Evolutionary conservation across 1,284 basidiomycete genomes (phyloP).

Genomic region (Ustilago bromivora): DNA sequence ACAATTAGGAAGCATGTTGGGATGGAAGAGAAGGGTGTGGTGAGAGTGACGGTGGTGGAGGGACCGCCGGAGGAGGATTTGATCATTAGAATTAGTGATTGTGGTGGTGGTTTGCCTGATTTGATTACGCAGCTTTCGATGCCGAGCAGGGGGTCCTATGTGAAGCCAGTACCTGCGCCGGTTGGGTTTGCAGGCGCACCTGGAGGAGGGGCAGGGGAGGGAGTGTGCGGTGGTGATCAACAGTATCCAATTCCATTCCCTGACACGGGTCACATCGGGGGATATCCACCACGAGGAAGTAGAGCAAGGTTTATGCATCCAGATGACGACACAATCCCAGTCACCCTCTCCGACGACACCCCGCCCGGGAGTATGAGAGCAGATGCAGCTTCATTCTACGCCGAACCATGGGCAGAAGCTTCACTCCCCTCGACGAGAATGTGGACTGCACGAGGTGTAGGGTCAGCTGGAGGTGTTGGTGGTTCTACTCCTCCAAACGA

Average conservation of each 20-base stretch:
- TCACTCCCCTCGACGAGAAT: conserved; percentile 10
- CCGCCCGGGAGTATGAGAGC: neutral
- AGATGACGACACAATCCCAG: conserved; percentile 27
- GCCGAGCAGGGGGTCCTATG: conserved; percentile 5
- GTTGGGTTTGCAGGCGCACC: conserved; percentile 11
- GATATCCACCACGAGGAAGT: conserved; percentile 35
- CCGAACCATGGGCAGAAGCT: conserved; percentile 34
- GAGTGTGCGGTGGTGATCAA: neutral
- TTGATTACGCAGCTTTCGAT: conserved; percentile 40
- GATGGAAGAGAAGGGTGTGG: conserved; percentile 29
- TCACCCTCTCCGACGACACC: conserved; percentile 25
- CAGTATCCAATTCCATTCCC: conserved; percentile 49
- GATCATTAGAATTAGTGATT: conserved; percentile 65
- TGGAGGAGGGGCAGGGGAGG: neutral
- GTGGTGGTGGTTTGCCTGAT: conserved; percentile 50
- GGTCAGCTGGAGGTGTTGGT: conserved; percentile 36
- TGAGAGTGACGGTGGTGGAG: conserved; percentile 65
- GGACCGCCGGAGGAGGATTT: conserved; percentile 65
- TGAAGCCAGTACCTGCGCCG: neutral
- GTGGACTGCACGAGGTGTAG: conserved; percentile 32
- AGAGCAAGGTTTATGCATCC: conserved; percentile 29
- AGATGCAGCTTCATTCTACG: conserved; percentile 23
- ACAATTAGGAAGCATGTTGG: conserved; percentile 53
- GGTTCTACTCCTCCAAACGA: conserved; percentile 33
- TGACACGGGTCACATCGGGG: conserved; percentile 43